These are phyloP conservation scores for Trametes polyzona DNA, from an alignment of 1,284 basidiomycete species.

Conservation along the genomic window DNA sequence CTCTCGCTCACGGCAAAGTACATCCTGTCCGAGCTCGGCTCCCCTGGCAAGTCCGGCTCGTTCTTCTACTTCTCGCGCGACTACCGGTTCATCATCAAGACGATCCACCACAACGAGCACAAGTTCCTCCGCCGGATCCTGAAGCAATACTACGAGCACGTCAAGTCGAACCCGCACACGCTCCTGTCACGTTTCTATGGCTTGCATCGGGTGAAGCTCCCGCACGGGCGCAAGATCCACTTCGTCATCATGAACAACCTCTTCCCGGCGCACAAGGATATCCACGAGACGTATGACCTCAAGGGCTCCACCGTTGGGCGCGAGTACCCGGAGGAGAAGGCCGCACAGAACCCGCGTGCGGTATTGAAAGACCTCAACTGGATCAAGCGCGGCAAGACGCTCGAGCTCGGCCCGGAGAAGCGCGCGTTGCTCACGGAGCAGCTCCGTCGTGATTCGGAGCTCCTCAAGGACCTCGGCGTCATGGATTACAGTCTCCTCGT, in stretches of 20 bases:
- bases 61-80: constrained; percentile 99
- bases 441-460: constrained; percentile 83
- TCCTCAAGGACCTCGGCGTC: constrained; percentile 83
- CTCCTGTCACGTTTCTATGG: constrained; percentile 95
- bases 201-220: constrained; percentile 95
- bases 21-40: constrained; percentile 97
- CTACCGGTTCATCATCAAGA: constrained; percentile 99
- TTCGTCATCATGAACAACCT: constrained; percentile 99
- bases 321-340: constrained; percentile 87
- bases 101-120: constrained; percentile 94
- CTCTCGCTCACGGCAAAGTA: constrained; percentile 96
- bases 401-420: constrained; percentile 96
- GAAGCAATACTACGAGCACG: constrained; percentile 85
- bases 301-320: constrained; percentile 94
- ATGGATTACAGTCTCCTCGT: constrained; percentile 98
- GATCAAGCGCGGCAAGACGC: constrained; percentile 78
- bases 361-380: constrained; percentile 97
- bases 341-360: constrained; percentile 79
- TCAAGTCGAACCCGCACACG: constrained; percentile 92
- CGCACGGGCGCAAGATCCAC: constrained; percentile 93
- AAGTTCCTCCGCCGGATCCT: constrained; percentile 90
- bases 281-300: constrained; percentile 97
- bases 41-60: constrained; percentile 96
- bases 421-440: constrained; percentile 89
- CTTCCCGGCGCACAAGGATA: constrained; percentile 95